Base-by-base conservation (phyloP, 352 stramenopile species). In the Phytophthora nicotianae region DNA sequence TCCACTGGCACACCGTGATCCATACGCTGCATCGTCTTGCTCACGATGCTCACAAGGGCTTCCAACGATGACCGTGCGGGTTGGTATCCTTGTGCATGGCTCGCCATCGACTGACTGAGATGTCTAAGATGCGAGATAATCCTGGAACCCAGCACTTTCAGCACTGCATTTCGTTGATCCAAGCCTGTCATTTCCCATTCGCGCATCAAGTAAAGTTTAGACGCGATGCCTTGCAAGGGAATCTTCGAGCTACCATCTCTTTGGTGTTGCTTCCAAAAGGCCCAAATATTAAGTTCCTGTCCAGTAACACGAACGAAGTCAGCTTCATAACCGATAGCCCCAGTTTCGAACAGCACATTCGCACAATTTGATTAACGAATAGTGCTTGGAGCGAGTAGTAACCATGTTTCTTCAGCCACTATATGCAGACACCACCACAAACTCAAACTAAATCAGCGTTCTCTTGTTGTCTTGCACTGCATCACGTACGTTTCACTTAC, bases 211-310 rank as follows among this genome's bases (percentile, higher is more conserved):
- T 76, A 68, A n/a, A 72, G 17, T 41, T 91, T 95, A 3, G 79
- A 54, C 0, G 68, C 70, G 17, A 90, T 60, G 0, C 86, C 86
- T 33, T 68, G 50, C 16, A 77, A 14, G 7, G 80, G 76, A n/a
- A 93, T 74, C 33, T 63, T 75, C 9, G 52, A 23, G n/a, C 20
- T 62, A 2, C n/a, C 24, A 24, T 68, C 54, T 37, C 73, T 75
- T 40, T 73, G 70, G 16, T 60, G 38, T 42, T 78, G 63, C 13
- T 72, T 74, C 74, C 79, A 91, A 16, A 73, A 76, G 4, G 55
- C 55, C 86, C 86, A 94, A 17, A 92, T 78, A 41, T 84, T 80
- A 1, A 92, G 67, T 57, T 94, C 86, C 83, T 92, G 50, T 3
- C 10, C 40, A 54, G 9, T 47, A 52, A 32, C 19, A 60, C 13